Evolutionary conservation across 1,139 yeast genomes (phyloP), one percentile per base, ranked within the genome.

Genomic region (Taiozyma onychis): DNA sequence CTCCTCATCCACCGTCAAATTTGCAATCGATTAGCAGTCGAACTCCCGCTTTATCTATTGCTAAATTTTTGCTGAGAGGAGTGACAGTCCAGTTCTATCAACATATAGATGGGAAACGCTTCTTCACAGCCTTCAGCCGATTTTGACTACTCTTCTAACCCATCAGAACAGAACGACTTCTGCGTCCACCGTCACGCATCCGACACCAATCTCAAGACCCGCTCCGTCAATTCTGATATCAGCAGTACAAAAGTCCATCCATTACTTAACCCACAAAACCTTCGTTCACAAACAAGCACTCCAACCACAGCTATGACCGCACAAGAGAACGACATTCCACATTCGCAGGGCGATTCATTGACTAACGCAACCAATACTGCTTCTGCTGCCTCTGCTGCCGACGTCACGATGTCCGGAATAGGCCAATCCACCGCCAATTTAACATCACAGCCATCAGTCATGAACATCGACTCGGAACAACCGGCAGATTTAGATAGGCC

Each of bases 331-430:
- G 16, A 26, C 24, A 37, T 35, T 16, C 22, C 21, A n/a, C 34
- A 37, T 18, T 24, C 35, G 14, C 45, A 47, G 44, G 48, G 44
- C 7, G 41, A 21, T 39, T 27, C 45, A 41, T 27, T n/a, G 46
- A 46, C 35, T 43, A 51, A 14, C 13, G 13, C 44, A 10, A 28
- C 46, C 16, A 39, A 34, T 41, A 51, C 52, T 14, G 42, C 45
- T n/a, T 59, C 65, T 43, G 51, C 52, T n/a, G 42, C 45, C 16
- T 59, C 65, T 0, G 34, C 54, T 3, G 60, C 55, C 41, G 65
- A 61, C 49, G 54, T 60, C 18, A 54, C 58, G 7, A 61, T 60
- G 64, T 53, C 60, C 1, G 63, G 62, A 8, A 55, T 59, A 2
- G 62, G 61, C 18, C 55, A 51, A 28, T 58, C 62, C 10, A 52